phyloP scores from a whole-genome alignment of 202 grass and related monocot species.

The Eragrostis tef region DNA sequence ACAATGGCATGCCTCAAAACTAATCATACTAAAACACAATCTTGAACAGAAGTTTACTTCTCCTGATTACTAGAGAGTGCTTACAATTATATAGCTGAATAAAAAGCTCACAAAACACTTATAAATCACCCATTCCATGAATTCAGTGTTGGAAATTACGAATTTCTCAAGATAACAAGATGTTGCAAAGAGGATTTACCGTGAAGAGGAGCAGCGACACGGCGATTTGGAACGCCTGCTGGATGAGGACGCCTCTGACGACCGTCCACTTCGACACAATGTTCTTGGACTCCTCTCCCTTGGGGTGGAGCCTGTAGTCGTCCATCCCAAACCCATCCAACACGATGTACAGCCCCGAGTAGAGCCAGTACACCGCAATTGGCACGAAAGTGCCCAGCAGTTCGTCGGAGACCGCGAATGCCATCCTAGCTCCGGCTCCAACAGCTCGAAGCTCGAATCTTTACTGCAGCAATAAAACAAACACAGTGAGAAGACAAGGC shows the following conservation, averaged over 20 bases:
- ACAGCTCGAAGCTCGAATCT: constrained; percentile 13
- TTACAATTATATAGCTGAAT: background rate
- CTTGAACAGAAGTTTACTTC: background rate
- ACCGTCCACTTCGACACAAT: constrained; percentile 60
- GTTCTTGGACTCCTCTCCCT: constrained; percentile 68
- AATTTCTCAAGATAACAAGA: background rate
- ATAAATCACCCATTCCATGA: background rate
- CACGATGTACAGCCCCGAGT: constrained; percentile 62
- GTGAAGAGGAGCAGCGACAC: constrained; percentile 70
- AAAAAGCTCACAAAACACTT: background rate
- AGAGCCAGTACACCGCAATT: constrained; percentile 77
- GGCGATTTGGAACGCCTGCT: constrained; percentile 63
- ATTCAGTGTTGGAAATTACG: background rate
- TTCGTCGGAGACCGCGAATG: constrained; percentile 62
- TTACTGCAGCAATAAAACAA: background rate
- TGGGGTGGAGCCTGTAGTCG: constrained; percentile 68
- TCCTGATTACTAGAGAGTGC: background rate
- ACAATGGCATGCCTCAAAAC: background rate
- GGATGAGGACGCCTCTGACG: constrained; percentile 64
- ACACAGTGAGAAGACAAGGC: background rate
- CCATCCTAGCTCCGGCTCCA: constrained; percentile 32
- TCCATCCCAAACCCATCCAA: constrained; percentile 59
- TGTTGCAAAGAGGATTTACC: constrained; percentile 32
- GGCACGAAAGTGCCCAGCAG: constrained; percentile 71
- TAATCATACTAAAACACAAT: background rate